Evolutionary conservation across 371 early-diverging fungal species (phyloP).

Genomic region (Entomophthora muscae): DNA sequence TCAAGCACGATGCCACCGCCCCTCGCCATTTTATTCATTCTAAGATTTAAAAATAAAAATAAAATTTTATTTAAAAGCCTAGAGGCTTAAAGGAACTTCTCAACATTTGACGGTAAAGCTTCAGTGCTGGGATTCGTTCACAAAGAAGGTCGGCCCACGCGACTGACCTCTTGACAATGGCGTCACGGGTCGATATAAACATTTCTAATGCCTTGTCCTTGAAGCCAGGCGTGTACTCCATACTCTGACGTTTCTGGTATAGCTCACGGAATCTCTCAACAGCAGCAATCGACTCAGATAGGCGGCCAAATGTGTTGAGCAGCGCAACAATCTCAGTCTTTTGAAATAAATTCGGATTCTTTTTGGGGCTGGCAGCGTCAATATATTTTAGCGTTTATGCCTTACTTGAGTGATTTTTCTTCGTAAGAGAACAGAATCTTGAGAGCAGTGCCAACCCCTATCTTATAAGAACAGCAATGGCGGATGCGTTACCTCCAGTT

Average conservation of each 20-base stretch:
- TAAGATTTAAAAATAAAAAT: neutral
- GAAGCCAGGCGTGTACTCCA: neutral
- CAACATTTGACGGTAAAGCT: neutral
- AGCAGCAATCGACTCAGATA: constrained; percentile 57
- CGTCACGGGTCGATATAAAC: neutral
- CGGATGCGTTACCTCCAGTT: constrained; percentile 39
- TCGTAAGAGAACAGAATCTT: constrained; percentile 85
- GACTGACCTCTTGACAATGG: neutral
- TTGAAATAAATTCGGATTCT: constrained; percentile 32
- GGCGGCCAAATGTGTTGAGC: constrained; percentile 75
- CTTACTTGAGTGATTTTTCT: constrained; percentile 38
- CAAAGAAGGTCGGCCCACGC: neutral
- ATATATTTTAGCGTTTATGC: neutral
- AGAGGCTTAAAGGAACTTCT: neutral
- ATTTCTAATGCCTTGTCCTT: neutral
- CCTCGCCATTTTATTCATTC: neutral
- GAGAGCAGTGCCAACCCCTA: constrained; percentile 67
- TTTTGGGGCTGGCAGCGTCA: constrained; percentile 19
- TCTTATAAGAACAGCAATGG: neutral
- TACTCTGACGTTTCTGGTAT: constrained; percentile 19
- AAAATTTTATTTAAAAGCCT: neutral
- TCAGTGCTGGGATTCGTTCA: neutral
- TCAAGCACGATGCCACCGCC: constrained; percentile 41
- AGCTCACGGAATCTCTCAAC: constrained; percentile 49
- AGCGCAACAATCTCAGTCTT: constrained; percentile 82